Evolutionary conservation across 345 rosid genomes (phyloP).

Genomic region (Heritiera littoralis): DNA sequence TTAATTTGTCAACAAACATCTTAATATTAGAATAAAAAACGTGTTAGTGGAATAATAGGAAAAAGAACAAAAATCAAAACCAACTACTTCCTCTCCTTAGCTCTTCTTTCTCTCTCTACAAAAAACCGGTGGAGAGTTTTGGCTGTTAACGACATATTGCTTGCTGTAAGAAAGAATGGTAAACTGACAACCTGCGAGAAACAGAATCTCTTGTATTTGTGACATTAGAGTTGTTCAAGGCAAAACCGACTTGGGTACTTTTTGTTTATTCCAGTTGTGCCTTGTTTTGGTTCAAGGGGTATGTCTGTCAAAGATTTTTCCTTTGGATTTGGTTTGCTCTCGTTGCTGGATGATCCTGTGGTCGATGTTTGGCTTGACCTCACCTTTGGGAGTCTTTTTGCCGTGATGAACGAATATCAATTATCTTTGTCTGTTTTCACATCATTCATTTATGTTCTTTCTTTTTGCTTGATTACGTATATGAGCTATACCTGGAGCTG

Average conservation of each 20-base stretch:
- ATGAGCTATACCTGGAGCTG: not conserved
- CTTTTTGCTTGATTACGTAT: not conserved
- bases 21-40: no score
- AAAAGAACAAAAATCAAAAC: not conserved
- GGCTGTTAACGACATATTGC: not conserved
- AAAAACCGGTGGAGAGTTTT: not conserved
- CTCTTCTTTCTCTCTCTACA: not conserved
- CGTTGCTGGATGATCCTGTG: slow-evolving; percentile 15
- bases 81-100: not conserved
- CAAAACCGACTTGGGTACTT: slow-evolving; percentile 13
- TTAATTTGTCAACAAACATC: no score
- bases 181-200: not conserved
- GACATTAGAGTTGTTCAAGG: slow-evolving; percentile 5
- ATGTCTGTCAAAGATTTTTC: not conserved
- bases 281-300: slow-evolving; percentile 1
- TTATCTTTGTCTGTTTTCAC: slow-evolving; percentile 16
- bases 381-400: slow-evolving; percentile 15
- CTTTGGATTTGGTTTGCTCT: slow-evolving; percentile 2
- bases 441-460: not conserved
- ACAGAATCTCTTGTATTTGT: not conserved
- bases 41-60: no score
- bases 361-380: slow-evolving; percentile 24
- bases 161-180: not conserved
- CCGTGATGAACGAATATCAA: not conserved
- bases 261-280: not conserved